phyloP scores from a whole-genome alignment of 305 asterid genomes.

The Petunia hybrid region DNA sequence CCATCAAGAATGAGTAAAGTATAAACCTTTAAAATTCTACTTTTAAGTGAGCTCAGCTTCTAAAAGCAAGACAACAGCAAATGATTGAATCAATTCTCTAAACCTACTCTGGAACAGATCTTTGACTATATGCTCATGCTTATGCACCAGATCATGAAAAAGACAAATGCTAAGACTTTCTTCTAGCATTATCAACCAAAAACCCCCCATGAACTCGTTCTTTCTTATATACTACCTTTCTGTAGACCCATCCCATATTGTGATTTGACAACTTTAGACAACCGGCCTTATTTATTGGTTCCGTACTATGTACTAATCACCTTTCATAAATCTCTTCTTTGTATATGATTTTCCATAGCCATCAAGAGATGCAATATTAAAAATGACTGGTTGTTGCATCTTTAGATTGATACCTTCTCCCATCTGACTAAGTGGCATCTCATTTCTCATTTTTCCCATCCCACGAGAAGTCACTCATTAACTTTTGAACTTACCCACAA shows the following conservation, averaged over 20 bases:
- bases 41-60: constrained; percentile 16
- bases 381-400: background rate
- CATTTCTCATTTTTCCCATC: background rate
- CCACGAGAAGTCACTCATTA: background rate
- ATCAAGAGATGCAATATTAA: too few species aligned
- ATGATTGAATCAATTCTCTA: constrained; percentile 2
- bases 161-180: background rate
- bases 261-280: background rate
- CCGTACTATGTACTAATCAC: background rate
- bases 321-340: background rate
- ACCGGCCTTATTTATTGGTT: background rate
- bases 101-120: background rate
- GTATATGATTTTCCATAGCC: background rate
- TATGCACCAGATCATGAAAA: background rate
- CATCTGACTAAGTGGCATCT: background rate
- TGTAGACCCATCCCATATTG: background rate
- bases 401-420: background rate
- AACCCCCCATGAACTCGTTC: too few species aligned
- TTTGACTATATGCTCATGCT: constrained; percentile 31
- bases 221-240: constrained; percentile 10
- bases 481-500: background rate
- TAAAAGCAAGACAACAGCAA: constrained; percentile 18
- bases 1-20: background rate
- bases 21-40: background rate
- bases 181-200: background rate